phyloP scores from a whole-genome alignment of 805 yeast genomes.

The Lipomyces chichibuensis region DNA sequence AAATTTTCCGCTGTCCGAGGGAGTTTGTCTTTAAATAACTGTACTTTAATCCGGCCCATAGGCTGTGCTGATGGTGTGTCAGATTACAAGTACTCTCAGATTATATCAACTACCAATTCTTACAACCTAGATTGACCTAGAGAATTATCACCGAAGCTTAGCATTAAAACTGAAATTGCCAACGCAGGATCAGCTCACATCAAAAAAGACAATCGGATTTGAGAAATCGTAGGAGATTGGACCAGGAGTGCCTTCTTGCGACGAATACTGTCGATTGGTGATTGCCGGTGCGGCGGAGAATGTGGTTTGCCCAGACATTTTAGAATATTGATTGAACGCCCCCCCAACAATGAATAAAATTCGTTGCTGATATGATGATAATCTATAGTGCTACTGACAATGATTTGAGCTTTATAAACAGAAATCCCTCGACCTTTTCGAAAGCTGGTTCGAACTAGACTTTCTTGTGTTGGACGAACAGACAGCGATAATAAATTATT shows the following conservation, averaged over 20 bases:
- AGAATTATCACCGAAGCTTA: neutral
- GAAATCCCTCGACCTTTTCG: neutral
- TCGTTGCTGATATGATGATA: neutral
- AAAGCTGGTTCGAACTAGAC: too few relatives aligned
- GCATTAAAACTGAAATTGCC: neutral
- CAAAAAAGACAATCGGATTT: conserved; percentile 50
- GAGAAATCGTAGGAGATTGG: conserved; percentile 28
- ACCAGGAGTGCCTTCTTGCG: conserved; percentile 3
- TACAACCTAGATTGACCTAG: conserved; percentile 43
- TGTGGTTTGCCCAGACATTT: conserved; percentile 5
- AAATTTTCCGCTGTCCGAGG: conserved; percentile 57
- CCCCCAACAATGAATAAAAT: neutral
- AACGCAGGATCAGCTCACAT: conserved; percentile 41
- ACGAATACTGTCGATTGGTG: conserved; percentile 8
- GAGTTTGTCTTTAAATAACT: conserved; percentile 47
- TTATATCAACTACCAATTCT: conserved; percentile 19
- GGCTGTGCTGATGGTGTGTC: conserved; percentile 36
- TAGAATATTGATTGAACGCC: neutral
- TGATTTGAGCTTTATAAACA: too few relatives aligned
- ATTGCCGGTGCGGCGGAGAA: conserved; percentile 16
- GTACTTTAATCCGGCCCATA: conserved; percentile 53
- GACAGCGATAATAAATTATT: neutral
- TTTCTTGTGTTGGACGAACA: neutral
- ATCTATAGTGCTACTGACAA: too few relatives aligned
- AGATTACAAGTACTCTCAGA: too few relatives aligned